Conservation (phyloP, 2,329 filamentous ascomycete genomes). For the Phialophora macrospora region DNA sequence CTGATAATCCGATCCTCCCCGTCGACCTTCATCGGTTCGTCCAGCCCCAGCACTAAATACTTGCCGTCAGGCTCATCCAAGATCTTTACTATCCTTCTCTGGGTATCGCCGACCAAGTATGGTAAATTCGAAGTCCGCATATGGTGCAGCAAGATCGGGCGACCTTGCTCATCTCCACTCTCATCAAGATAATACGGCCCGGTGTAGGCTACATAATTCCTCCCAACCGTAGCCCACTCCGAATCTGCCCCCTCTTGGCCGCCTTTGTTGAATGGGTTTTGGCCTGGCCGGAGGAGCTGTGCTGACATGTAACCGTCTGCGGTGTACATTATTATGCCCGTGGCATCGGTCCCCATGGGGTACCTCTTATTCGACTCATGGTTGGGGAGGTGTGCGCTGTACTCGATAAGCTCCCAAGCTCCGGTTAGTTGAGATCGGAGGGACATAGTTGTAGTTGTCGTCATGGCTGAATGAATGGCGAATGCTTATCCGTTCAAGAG, state of each 20-base stretch:
- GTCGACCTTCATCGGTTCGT: slow-evolving; percentile 5
- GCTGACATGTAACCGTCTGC: slow-evolving; percentile 16
- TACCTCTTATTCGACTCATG: slow-evolving; percentile 10
- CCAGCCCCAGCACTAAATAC: slow-evolving; percentile 11
- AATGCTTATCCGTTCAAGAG: no score
- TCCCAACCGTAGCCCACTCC: slow-evolving; percentile 7
- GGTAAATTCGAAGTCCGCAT: slow-evolving; percentile 6
- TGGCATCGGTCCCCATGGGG: slow-evolving; percentile 9
- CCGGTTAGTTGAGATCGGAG: slow-evolving; percentile 7
- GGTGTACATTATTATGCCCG: slow-evolving; percentile 16
- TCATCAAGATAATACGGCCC: slow-evolving; percentile 10
- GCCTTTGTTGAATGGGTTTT: slow-evolving; percentile 3
- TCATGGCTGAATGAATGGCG: neutral
- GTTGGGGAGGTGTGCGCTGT: slow-evolving; percentile 6
- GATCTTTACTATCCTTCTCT: slow-evolving; percentile 11
- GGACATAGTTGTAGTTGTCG: neutral
- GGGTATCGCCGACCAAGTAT: slow-evolving; percentile 4
- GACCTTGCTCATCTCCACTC: slow-evolving; percentile 6
- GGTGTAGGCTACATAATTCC: slow-evolving; percentile 11
- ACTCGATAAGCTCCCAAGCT: slow-evolving; percentile 12
- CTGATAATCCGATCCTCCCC: slow-evolving; percentile 5
- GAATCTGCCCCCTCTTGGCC: neutral
- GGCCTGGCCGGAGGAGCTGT: slow-evolving; percentile 12
- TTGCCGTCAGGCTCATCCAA: slow-evolving; percentile 8
- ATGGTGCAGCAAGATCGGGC: slow-evolving; percentile 10